phyloP scores from a whole-genome alignment of 768 basidiomycete genomes.

The Cytidiella melzeri region DNA sequence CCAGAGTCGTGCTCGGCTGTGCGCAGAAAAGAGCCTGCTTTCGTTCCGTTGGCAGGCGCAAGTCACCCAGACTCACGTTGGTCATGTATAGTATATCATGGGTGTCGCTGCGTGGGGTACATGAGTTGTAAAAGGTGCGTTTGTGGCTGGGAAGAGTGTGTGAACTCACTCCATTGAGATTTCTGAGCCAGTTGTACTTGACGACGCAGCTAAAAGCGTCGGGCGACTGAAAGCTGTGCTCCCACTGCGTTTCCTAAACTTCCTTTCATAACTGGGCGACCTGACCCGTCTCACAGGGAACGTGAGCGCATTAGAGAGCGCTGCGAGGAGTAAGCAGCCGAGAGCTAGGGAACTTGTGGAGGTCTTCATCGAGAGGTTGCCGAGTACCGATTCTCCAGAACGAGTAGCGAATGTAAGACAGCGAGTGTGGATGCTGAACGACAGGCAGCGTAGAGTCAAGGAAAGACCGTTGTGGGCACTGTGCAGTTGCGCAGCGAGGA shows the following conservation, averaged over 20 bases:
- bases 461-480: slow-evolving; percentile 9
- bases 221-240: slow-evolving; percentile 2
- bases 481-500: slow-evolving; percentile 7
- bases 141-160: too few relatives aligned
- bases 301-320: slow-evolving; percentile 38
- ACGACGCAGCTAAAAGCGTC: slow-evolving; percentile 24
- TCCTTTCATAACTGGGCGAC: slow-evolving; percentile 6
- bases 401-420: neutral
- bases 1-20: neutral
- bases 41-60: too few relatives aligned
- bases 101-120: slow-evolving; percentile 43
- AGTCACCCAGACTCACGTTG: slow-evolving; percentile 69
- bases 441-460: too few relatives aligned
- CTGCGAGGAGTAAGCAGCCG: slow-evolving; percentile 31
- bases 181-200: slow-evolving; percentile 14
- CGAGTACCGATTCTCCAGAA: slow-evolving; percentile 8
- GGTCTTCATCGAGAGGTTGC: slow-evolving; percentile 9
- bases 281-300: slow-evolving; percentile 33
- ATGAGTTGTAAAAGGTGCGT: neutral
- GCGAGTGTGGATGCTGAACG: slow-evolving; percentile 11
- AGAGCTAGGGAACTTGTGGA: slow-evolving; percentile 25
- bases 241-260: slow-evolving; percentile 33
- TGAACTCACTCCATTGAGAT: neutral
- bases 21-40: neutral
- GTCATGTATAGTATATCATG: slow-evolving; percentile 76